These are phyloP conservation scores for Holtermanniella nyarrowii DNA, from an alignment of 768 basidiomycete species.

Conservation along the genomic window DNA sequence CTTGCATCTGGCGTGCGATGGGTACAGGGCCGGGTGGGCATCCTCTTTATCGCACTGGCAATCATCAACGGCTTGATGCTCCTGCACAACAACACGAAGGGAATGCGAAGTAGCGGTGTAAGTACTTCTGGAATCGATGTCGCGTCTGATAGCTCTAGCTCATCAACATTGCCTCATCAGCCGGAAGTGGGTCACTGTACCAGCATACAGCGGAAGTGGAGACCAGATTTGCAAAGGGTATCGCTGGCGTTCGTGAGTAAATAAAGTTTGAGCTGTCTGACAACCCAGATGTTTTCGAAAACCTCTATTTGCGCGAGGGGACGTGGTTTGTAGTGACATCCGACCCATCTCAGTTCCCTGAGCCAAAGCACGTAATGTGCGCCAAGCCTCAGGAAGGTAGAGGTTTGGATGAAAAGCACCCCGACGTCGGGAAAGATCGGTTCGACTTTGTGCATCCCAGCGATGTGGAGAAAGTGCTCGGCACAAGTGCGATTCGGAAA, in stretches of 20 bases:
- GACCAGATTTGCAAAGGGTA: slow-evolving; percentile 6
- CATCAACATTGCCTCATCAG: too few species aligned
- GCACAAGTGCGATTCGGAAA: slow-evolving; percentile 7
- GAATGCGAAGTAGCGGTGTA: not conserved
- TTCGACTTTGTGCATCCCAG: slow-evolving; percentile 9
- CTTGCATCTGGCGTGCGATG: not conserved
- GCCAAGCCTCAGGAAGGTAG: slow-evolving; percentile 1
- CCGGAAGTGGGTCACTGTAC: not conserved
- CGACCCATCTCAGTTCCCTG: slow-evolving; percentile 1
- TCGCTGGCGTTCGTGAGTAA: slow-evolving; percentile 11
- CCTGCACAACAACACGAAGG: not conserved
- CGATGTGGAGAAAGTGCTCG: slow-evolving; percentile 7
- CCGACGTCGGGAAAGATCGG: slow-evolving; percentile 5
- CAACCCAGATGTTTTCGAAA: slow-evolving; percentile 9
- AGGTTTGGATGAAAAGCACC: slow-evolving; percentile 2
- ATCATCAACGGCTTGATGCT: not conserved
- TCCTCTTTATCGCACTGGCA: not conserved
- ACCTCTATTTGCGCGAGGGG: slow-evolving; percentile 14
- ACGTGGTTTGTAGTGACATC: slow-evolving; percentile 11
- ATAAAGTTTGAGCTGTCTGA: not conserved
- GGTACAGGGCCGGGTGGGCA: not conserved
- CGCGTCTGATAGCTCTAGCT: too few species aligned
- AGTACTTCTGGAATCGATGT: not conserved
- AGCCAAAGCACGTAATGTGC: slow-evolving; percentile 1
- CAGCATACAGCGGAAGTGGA: not conserved